Percentiles rank a stretch among this genome's conserved stretches.
These are phyloP conservation scores for Herpetomonas tarakana DNA, from an alignment of 208 protist species.

Conservation along the genomic window DNA sequence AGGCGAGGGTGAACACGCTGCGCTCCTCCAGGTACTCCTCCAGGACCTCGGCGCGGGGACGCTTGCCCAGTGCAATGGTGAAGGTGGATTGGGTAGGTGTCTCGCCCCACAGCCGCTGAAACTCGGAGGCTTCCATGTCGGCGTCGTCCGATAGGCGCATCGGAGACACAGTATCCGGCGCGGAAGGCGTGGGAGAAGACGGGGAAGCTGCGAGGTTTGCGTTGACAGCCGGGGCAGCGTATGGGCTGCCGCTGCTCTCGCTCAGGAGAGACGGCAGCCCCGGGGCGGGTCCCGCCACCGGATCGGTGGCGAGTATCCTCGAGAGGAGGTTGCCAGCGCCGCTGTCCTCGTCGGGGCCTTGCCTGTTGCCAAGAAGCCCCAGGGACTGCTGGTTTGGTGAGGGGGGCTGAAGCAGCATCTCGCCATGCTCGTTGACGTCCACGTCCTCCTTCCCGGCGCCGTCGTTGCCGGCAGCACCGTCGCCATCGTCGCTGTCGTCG, in stretches of 20 bases:
- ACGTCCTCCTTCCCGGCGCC: no score
- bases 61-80: slow-evolving; percentile 14
- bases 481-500: slow-evolving; percentile 1
- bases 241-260: no score
- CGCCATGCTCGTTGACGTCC: no score
- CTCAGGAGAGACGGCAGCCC: not conserved
- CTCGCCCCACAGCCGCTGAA: slow-evolving; percentile 35
- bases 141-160: slow-evolving; percentile 32
- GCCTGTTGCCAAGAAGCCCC: not conserved
- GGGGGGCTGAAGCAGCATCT: not conserved
- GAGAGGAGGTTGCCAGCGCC: not conserved
- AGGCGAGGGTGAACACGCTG: slow-evolving; percentile 52
- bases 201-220: not conserved
- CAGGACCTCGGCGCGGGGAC: slow-evolving; percentile 16
- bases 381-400: not conserved
- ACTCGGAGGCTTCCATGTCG: slow-evolving; percentile 32
- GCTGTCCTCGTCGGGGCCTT: not conserved
- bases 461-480: no score
- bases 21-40: slow-evolving; percentile 35
- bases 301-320: not conserved
- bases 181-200: not conserved
- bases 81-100: slow-evolving; percentile 9
- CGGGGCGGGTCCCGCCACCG: not conserved
- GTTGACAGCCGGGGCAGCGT: not conserved
- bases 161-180: not conserved